Evolutionary conservation across 176 grass and related monocot genomes (phyloP).

Genomic region (Carex kokanica): DNA sequence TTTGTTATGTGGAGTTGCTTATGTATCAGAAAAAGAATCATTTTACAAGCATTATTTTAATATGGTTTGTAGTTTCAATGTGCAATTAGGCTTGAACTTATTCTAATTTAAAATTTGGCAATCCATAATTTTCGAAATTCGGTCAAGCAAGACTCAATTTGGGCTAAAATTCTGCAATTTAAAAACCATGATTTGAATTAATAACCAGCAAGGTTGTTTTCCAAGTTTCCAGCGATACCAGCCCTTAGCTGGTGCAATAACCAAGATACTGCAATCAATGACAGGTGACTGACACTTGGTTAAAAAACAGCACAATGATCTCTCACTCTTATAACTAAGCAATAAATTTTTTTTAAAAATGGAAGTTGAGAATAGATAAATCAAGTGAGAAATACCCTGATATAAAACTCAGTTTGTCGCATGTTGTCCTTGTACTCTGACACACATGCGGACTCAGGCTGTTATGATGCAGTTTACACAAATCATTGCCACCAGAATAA

Average conservation of each 20-base stretch:
- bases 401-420: no score
- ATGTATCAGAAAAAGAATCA: no score
- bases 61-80: neutral
- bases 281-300: no score
- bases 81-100: neutral
- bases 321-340: neutral
- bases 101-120: neutral
- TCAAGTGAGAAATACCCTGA: no score
- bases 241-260: neutral
- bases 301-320: no score
- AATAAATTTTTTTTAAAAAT: neutral
- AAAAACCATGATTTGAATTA: neutral
- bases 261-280: neutral
- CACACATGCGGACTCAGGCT: neutral
- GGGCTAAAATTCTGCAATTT: neutral
- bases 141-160: neutral
- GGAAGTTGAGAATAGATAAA: neutral
- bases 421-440: no score
- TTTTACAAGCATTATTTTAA: no score
- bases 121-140: neutral
- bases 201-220: no score
- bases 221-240: neutral
- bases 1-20: no score
- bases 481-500: constrained; percentile 25
- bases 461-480: neutral